These are phyloP conservation scores for Tetraselmis striata DNA, from an alignment of 139 green algal species.

Conservation along the genomic window DNA sequence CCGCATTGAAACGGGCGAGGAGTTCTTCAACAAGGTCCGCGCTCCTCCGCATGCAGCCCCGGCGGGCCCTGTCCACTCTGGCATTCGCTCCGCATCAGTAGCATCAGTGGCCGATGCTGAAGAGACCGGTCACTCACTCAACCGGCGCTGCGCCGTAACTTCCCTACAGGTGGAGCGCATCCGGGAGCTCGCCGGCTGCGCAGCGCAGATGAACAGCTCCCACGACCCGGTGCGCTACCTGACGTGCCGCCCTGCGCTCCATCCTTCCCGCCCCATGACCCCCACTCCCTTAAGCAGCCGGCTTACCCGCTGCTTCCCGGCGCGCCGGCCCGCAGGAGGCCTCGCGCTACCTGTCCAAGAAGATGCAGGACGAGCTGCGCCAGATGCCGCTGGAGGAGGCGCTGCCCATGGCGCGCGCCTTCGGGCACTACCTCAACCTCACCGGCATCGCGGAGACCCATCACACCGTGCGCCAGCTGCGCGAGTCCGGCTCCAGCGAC, in stretches of 20 bases:
- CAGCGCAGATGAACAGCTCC: constrained; percentile 39
- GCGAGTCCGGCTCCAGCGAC: not conserved
- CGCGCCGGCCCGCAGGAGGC: constrained; percentile 32
- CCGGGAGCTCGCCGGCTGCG: constrained; percentile 49
- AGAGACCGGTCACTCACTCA: no score
- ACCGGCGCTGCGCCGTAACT: not conserved
- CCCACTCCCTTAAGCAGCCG: no score
- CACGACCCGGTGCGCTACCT: constrained; percentile 42
- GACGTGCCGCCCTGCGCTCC: no score
- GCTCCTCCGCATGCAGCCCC: no score
- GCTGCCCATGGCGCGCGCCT: constrained; percentile 70
- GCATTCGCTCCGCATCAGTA: no score
- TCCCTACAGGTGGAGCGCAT: constrained; percentile 50
- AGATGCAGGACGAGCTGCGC: constrained; percentile 71
- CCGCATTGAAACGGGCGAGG: constrained; percentile 69
- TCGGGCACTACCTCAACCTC: constrained; percentile 79
- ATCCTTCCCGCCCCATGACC: no score
- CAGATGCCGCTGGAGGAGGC: constrained; percentile 74
- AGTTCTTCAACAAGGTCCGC: constrained; percentile 69
- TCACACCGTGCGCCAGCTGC: constrained; percentile 31
- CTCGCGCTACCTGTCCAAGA: constrained; percentile 41
- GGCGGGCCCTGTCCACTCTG: no score
- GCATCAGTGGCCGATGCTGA: no score
- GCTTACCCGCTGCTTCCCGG: no score
- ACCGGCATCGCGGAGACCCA: constrained; percentile 75